Evolutionary conservation across 2,329 filamentous ascomycete species (phyloP), one percentile per base, ranked within the genome.

Genomic region (Aspergillus tanneri): DNA sequence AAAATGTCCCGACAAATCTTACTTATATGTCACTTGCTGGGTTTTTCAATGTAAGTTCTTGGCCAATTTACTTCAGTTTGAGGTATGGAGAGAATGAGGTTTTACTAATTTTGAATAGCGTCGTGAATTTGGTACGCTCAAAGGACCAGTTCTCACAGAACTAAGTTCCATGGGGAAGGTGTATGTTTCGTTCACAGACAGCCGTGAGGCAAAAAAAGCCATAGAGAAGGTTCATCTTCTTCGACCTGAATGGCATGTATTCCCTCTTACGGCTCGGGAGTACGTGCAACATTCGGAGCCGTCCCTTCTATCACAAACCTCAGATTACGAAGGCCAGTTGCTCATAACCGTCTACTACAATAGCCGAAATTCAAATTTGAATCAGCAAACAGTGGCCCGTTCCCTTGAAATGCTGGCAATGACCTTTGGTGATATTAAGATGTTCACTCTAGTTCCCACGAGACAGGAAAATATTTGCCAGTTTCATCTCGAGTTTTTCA

Each of bases 161-260:
- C 53, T 74, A 21, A 56, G 54, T 40, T 58, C 62, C 37, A 59
- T 59, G 36, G 72, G 74, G 3, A 75, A 70, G 40, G 72, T 82
- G 23, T 79, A 77, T 48, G 67, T 84, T 19, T 77, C 75, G 4
- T 84, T 86, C 56, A 69, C 74, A 5, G 83, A 87, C 57, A 77
- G 85, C 41, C 76, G 80, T 41, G 82, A 86, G 62, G 76, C 83
- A 5, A 77, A 73, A 43, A 71, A 73, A 24, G 74, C 78, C 6
- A 71, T 76, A 47, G 68, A 75, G 10, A 77, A 76, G 42, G 63
- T 79, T 22, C 67, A 71, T 2, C 56, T 75, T 14, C 64, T 70
- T 25, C 69, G 70, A 37, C 66, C 72, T 9, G 68, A 70, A 25
- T 84, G 81, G 79, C 61, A 64, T 38, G 67, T 74, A 14, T 65